phyloP scores from a whole-genome alignment of 495 filamentous ascomycete species.

The Penicillium coprophilum region DNA sequence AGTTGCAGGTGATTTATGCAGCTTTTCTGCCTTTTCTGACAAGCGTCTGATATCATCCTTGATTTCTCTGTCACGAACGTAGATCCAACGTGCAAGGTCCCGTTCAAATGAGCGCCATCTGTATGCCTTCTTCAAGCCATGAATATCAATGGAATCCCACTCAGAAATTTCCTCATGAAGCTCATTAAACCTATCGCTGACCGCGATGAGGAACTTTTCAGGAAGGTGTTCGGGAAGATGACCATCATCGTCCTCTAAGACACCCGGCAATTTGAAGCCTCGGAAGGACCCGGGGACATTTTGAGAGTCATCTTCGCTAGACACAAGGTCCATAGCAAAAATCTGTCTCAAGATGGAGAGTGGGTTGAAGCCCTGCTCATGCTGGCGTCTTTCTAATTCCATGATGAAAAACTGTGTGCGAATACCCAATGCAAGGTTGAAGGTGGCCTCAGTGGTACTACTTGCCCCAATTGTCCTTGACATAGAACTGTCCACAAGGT shows the following conservation, averaged over 20 bases:
- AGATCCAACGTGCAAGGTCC: slow-evolving; percentile 35
- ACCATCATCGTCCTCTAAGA: slow-evolving; percentile 32
- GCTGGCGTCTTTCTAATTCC: slow-evolving; percentile 30
- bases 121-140: slow-evolving; percentile 27
- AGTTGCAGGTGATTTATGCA: background rate
- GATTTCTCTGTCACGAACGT: slow-evolving; percentile 37
- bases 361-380: slow-evolving; percentile 30
- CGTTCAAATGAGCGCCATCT: slow-evolving; percentile 36
- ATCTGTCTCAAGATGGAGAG: slow-evolving; percentile 23
- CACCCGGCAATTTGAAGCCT: slow-evolving; percentile 31
- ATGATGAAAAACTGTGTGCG: slow-evolving; percentile 40
- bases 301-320: slow-evolving; percentile 18
- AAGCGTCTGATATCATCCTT: slow-evolving; percentile 14
- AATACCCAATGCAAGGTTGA: slow-evolving; percentile 42
- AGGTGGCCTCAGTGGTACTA: slow-evolving; percentile 27
- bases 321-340: slow-evolving; percentile 29
- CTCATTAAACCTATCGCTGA: slow-evolving; percentile 35
- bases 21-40: background rate
- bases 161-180: slow-evolving; percentile 27
- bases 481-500: slow-evolving; percentile 12
- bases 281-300: slow-evolving; percentile 26
- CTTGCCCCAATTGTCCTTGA: slow-evolving; percentile 28
- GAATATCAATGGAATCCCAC: slow-evolving; percentile 25
- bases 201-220: slow-evolving; percentile 26
- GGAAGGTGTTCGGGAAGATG: slow-evolving; percentile 39